Conservation (phyloP, 2,329 filamentous ascomycete genomes). For the Decorospora gaudefroyi region DNA sequence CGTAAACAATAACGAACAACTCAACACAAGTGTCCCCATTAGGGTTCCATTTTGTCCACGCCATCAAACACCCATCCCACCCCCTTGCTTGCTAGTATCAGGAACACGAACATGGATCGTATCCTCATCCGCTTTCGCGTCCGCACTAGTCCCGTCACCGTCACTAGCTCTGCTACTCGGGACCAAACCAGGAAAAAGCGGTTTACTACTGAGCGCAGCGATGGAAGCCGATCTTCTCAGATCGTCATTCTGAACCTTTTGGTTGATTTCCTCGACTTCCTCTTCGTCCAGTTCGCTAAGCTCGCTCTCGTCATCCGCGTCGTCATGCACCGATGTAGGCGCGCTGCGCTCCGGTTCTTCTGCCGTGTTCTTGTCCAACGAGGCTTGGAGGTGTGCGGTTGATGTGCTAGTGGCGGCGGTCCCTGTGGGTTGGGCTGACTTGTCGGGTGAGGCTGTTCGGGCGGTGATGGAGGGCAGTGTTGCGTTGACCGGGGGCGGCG, state of each 20-base stretch:
- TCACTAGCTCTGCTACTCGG: constrained; percentile 13
- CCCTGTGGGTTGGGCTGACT: constrained; percentile 7
- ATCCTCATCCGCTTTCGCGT: not conserved
- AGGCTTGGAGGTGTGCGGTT: constrained; percentile 21
- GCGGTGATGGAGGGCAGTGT: constrained; percentile 19
- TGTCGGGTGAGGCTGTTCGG: constrained; percentile 28
- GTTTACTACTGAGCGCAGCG: constrained; percentile 22
- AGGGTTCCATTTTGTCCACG: no score
- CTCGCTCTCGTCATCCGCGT: constrained; percentile 61
- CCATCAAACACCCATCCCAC: no score
- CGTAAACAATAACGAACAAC: no score
- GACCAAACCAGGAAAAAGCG: constrained; percentile 37
- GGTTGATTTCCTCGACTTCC: constrained; percentile 43
- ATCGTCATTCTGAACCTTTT: constrained; percentile 25
- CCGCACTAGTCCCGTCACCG: not conserved
- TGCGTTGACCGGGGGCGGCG: constrained; percentile 27
- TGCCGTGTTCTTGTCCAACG: constrained; percentile 48
- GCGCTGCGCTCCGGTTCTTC: constrained; percentile 55
- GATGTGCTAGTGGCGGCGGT: constrained; percentile 10
- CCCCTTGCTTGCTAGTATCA: no score
- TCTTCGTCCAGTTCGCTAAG: constrained; percentile 57
- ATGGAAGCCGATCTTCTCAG: constrained; percentile 23
- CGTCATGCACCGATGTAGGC: constrained; percentile 59
- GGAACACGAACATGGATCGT: constrained; percentile 7
- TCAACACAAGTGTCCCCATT: no score